Conservation (phyloP, 306 rosid species). For the Quercus alba region DNA sequence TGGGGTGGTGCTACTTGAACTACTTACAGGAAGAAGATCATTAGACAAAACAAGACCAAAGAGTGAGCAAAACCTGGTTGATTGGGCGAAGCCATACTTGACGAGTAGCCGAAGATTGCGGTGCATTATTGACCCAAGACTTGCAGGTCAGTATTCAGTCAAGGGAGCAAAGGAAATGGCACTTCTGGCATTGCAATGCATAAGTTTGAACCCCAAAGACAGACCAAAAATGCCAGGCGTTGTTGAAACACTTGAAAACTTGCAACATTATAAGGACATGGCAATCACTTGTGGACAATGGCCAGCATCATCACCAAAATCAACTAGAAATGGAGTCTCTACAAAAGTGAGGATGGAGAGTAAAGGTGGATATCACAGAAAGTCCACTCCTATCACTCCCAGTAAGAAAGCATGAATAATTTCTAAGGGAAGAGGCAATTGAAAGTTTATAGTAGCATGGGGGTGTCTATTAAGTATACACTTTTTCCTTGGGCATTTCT, state of each 20-base stretch:
- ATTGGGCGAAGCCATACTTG: slow-evolving; percentile 86
- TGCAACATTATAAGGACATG: slow-evolving; percentile 81
- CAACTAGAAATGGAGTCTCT: slow-evolving; percentile 50
- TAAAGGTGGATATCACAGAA: slow-evolving; percentile 40
- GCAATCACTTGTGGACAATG: slow-evolving; percentile 82
- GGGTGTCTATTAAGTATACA: background rate
- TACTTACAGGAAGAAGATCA: slow-evolving; percentile 84
- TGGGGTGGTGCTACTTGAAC: slow-evolving; percentile 83
- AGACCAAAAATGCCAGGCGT: slow-evolving; percentile 76
- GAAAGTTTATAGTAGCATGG: background rate
- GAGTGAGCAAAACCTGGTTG: slow-evolving; percentile 78
- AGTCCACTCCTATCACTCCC: slow-evolving; percentile 34
- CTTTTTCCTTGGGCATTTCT: background rate
- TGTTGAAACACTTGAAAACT: slow-evolving; percentile 72
- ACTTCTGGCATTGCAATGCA: slow-evolving; percentile 62
- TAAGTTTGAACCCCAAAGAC: slow-evolving; percentile 78
- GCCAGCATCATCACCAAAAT: slow-evolving; percentile 58
- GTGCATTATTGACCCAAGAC: slow-evolving; percentile 74
- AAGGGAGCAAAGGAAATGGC: slow-evolving; percentile 85
- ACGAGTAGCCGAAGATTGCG: slow-evolving; percentile 55
- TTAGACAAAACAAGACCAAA: slow-evolving; percentile 72
- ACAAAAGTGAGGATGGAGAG: slow-evolving; percentile 44
- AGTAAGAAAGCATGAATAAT: slow-evolving; percentile 30
- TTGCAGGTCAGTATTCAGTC: slow-evolving; percentile 82
- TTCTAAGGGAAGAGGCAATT: background rate